These are phyloP conservation scores for Lonicera japonica DNA, from an alignment of 129 eudicot species.

Conservation along the genomic window DNA sequence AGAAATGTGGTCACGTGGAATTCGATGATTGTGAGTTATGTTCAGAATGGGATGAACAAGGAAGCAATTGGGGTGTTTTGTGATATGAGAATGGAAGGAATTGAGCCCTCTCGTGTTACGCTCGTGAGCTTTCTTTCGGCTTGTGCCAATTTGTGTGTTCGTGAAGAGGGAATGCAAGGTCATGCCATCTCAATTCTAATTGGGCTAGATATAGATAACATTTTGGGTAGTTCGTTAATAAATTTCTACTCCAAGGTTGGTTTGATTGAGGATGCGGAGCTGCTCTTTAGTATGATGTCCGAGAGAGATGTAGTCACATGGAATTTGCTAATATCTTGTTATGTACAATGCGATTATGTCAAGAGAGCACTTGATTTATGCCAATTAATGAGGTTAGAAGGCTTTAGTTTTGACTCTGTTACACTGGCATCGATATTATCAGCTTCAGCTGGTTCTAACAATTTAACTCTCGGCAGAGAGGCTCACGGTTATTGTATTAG, in stretches of 20 bases:
- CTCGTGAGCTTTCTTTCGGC: slow-evolving; percentile 65
- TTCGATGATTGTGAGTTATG: slow-evolving; percentile 54
- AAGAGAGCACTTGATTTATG: slow-evolving; percentile 32
- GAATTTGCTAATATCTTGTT: slow-evolving; percentile 65
- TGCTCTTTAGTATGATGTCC: slow-evolving; percentile 47
- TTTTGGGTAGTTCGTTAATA: slow-evolving; percentile 54
- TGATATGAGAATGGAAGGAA: slow-evolving; percentile 55
- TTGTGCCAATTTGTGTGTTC: slow-evolving; percentile 38
- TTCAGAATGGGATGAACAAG: slow-evolving; percentile 53
- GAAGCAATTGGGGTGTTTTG: slow-evolving; percentile 45
- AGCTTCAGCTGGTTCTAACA: slow-evolving; percentile 36
- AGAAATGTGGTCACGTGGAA: slow-evolving; percentile 78
- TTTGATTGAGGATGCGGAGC: slow-evolving; percentile 47
- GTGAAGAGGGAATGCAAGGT: slow-evolving; percentile 65
- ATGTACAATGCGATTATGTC: slow-evolving; percentile 29
- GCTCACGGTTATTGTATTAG: slow-evolving; percentile 55
- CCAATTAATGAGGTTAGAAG: slow-evolving; percentile 35
- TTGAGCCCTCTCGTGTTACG: slow-evolving; percentile 50
- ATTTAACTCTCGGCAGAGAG: slow-evolving; percentile 43
- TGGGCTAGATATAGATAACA: slow-evolving; percentile 38
- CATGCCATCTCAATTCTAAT: slow-evolving; percentile 48
- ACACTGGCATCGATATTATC: slow-evolving; percentile 46
- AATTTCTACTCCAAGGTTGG: slow-evolving; percentile 57
- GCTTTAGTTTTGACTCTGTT: slow-evolving; percentile 52
- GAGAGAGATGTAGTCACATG: slow-evolving; percentile 62